Evolutionary conservation across 176 grass and related monocot species (phyloP), one percentile per base, ranked within the genome.

Genomic region (Themeda triandra): DNA sequence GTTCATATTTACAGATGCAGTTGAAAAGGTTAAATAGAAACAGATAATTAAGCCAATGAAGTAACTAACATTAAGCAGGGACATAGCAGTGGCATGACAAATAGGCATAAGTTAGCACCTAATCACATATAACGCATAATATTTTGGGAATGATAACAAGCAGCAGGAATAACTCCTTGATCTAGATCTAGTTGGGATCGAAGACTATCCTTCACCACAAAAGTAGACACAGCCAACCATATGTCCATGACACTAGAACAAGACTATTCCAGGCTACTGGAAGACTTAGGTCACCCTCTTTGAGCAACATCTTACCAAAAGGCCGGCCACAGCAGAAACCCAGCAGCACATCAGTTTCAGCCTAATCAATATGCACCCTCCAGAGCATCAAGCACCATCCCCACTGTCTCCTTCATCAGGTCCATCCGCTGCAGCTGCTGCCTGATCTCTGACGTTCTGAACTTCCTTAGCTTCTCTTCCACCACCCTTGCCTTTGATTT

Each of bases 381-480:
- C 44, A 90, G 59, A 2, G 77, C 81, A 82, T 90, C 87, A 69
- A 87, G 77, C 48, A 92, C 86, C 71, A 82, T 76, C 72, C 77
- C 82, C 67, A 90, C 63, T 11, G 82, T 80, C 31, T 90, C 85
- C 78, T 87, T 87, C 77, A 82, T 83, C 73, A 93, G 69, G 66
- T 93, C 85, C 78, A 88, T 88, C 51, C 88, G 40, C 21, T 30
- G 78, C 73, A 93, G 48, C 66, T 93, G 88, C 68, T 80, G 88
- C 85, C 75, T 90, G 19, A 90, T 80, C 67, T 88, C 78, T 46
- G 29, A 73, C 24, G 79, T 49, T 71, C 62, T 85, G 14, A 86
- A 73, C 75, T 83, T 88, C 51, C 85, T 77, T 3, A 93, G 60
- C 88, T 90, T 93, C 68, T 90, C 85, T 63, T 93, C 91, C 64